Evolutionary conservation across 139 green algal genomes (phyloP).

Genomic region (Deuterostichococcus epilithicus): DNA sequence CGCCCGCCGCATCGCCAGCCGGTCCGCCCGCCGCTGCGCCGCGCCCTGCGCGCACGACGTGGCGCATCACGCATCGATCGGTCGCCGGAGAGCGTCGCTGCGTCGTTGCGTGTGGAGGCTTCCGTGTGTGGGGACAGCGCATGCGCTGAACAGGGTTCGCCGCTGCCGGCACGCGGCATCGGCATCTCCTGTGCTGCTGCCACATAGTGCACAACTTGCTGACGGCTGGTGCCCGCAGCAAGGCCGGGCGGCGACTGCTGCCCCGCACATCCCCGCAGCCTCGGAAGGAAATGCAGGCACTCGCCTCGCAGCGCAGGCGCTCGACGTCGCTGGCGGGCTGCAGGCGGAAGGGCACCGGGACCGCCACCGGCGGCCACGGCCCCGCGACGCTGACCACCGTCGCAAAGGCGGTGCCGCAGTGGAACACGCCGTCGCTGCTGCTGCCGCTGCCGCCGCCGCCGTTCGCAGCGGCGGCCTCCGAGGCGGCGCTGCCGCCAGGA

Average conservation of each 20-base stretch:
- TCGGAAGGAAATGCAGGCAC: neutral
- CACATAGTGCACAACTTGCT: neutral
- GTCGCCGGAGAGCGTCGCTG: neutral
- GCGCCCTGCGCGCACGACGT: conserved; percentile 7
- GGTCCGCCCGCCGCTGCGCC: conserved; percentile 29
- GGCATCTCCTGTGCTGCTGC: neutral
- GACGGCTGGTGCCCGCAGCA: neutral
- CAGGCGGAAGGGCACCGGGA: conserved; percentile 43
- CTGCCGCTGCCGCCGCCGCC: neutral
- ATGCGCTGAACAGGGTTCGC: neutral
- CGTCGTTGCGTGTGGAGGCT: neutral
- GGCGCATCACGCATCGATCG: neutral
- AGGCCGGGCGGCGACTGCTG: neutral
- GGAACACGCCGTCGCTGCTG: conserved; percentile 45
- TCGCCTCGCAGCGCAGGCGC: conserved; percentile 23
- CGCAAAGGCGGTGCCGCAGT: conserved; percentile 67
- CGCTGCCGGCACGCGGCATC: neutral
- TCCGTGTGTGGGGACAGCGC: neutral
- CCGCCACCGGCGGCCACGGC: conserved; percentile 5
- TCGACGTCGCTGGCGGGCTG: conserved; percentile 18
- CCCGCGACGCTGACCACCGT: conserved; percentile 60
- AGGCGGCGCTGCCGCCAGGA: conserved; percentile 18
- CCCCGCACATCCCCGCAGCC: neutral
- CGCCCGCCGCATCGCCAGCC: conserved; percentile 36
- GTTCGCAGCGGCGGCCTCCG: neutral